phyloP scores from a whole-genome alignment of 139 green algal species.

The Penium margaritaceum region DNA sequence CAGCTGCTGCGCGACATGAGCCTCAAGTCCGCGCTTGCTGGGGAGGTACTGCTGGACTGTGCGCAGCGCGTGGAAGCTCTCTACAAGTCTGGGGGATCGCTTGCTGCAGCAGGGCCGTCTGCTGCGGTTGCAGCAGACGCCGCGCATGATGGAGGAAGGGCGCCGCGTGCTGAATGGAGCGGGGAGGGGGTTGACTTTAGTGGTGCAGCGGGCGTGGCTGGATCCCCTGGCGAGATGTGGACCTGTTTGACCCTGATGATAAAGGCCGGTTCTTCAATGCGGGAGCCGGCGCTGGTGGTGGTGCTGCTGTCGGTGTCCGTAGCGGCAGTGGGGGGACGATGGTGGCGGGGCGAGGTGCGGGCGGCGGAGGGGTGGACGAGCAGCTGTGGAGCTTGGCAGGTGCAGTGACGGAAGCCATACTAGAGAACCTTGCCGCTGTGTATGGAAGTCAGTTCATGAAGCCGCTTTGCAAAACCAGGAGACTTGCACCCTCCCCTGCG shows the following conservation, averaged over 20 bases:
- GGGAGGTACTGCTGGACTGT: constrained; percentile 25
- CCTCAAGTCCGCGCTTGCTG: constrained; percentile 24
- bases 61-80: constrained; percentile 20
- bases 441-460: constrained; percentile 7
- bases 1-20: constrained; percentile 32
- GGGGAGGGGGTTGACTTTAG: too few relatives aligned
- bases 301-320: not conserved
- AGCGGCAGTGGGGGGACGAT: constrained; percentile 4
- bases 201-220: too few relatives aligned
- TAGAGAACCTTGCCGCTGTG: constrained; percentile 9
- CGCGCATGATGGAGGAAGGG: too few relatives aligned
- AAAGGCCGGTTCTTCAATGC: not conserved
- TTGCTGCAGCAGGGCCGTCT: not conserved
- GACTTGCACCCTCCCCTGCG: too few relatives aligned
- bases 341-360: not conserved
- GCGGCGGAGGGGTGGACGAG: not conserved
- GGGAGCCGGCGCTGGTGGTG: not conserved
- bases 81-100: too few relatives aligned
- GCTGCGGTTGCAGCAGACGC: not conserved
- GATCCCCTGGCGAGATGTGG: too few relatives aligned
- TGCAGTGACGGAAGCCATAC: not conserved
- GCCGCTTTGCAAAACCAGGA: constrained; percentile 6
- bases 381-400: constrained; percentile 19
- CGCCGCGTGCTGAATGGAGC: too few relatives aligned
- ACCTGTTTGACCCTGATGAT: too few relatives aligned